phyloP scores from a whole-genome alignment of 495 filamentous ascomycete genomes.

The Chaetomium cochliodes region DNA sequence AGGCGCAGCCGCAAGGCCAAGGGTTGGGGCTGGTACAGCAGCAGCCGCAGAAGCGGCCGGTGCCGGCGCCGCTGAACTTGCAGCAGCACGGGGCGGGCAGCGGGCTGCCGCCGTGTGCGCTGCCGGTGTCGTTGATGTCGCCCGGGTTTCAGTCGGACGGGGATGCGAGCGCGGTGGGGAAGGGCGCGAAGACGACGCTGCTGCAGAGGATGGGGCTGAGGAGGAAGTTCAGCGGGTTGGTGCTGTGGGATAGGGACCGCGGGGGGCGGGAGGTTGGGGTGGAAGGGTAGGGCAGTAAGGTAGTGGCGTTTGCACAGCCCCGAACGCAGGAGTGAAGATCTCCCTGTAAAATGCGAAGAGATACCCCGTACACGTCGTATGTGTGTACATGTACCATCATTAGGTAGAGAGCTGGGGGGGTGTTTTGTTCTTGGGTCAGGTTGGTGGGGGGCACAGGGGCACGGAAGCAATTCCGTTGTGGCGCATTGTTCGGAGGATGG shows the following conservation, averaged over 20 bases:
- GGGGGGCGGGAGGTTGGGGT: slow-evolving; percentile 11
- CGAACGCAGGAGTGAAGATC: too few relatives aligned
- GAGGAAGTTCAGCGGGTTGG: slow-evolving; percentile 26
- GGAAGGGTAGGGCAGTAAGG: background rate
- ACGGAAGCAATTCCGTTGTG: too few relatives aligned
- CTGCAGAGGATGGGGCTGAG: slow-evolving; percentile 24
- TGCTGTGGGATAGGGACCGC: slow-evolving; percentile 15
- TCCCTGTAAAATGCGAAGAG: too few relatives aligned
- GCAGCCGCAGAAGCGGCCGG: background rate
- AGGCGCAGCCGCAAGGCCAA: background rate
- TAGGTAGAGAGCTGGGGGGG: too few relatives aligned
- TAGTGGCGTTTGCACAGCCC: too few relatives aligned
- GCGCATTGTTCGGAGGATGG: too few relatives aligned
- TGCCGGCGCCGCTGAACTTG: slow-evolving; percentile 21
- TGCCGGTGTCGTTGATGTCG: slow-evolving; percentile 25
- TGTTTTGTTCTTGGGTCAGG: too few relatives aligned
- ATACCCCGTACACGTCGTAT: too few relatives aligned
- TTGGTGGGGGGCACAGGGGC: too few relatives aligned
- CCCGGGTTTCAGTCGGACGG: slow-evolving; percentile 6
- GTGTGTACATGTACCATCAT: too few relatives aligned
- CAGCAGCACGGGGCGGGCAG: too few relatives aligned
- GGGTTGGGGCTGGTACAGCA: background rate
- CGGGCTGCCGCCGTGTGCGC: slow-evolving; percentile 20
- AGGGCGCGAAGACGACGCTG: slow-evolving; percentile 10
- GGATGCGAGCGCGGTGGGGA: background rate